Base-by-base conservation (phyloP, 2,329 filamentous ascomycete genomes). In the Colletotrichum truncatum region DNA sequence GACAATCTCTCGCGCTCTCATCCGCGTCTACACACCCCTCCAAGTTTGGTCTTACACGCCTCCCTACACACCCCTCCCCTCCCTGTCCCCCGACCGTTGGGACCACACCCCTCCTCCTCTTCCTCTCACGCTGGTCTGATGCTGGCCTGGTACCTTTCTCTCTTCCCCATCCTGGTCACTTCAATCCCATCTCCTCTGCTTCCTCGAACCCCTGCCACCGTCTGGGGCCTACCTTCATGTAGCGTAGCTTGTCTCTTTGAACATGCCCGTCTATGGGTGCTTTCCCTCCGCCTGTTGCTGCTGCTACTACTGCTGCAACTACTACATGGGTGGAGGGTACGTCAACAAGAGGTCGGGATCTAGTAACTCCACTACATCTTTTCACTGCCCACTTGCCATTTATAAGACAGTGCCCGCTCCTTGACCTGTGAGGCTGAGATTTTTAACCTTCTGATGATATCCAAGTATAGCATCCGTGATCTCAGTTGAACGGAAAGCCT, bases 361-460 rank as follows among this genome's bases (percentile, higher is more conserved):
- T 62, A 56, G 36, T 48, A 53, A 59, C 65, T 66, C 65, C 65
- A 67, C 65, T 49, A 61, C 43, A 32, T 62, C 36, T 30, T 25
- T 66, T 61, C 63, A 66, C 66, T 67, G 66, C 66, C 66, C 63
- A 54, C 63, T 56, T 64, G 30, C 66, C 66, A 67, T 66, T 67
- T 66, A 67, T 67, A 67, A 67, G 66, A 57, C 64, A 46, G 51
- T 64, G 64, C 57, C 66, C 66, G 54, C 64, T 64, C 64, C 64
- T 64, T 26, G 66, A 48, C 64, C 60, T 54, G 39, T 68, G 67
- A 68, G 67, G 67, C 67, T 68, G 67, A 68, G 67, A 67, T 64
- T 55, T 67, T 58, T 48, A 67, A 67, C 67, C 63, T 62, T 67
- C 57, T 66, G 54, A 59, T 67, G 67, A 68, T 68, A 61, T 66